Evolutionary conservation across 805 yeast species (phyloP).

Genomic region (Trichomonascus vanleenenianus): DNA sequence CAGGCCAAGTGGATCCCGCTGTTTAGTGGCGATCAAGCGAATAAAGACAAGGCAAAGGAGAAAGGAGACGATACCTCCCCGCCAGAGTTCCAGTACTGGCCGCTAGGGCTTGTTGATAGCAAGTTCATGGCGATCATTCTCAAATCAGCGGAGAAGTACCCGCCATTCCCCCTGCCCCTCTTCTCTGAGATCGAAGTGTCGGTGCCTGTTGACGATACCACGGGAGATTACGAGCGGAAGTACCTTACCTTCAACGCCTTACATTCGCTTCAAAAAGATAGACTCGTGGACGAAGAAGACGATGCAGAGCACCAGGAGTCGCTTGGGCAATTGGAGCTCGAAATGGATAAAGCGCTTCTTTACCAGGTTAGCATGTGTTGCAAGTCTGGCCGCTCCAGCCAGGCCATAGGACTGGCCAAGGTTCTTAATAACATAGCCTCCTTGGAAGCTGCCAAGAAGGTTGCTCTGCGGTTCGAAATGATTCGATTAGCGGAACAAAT

Average conservation of each 20-base stretch:
- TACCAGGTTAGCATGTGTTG: constrained; percentile 71
- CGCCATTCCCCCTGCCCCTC: constrained; percentile 76
- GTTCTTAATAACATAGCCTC: constrained; percentile 73
- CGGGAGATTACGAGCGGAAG: constrained; percentile 17
- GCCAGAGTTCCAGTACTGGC: constrained; percentile 72
- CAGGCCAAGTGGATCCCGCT: constrained; percentile 88
- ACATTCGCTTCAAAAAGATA: constrained; percentile 19
- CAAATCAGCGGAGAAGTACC: constrained; percentile 58
- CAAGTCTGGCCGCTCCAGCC: constrained; percentile 50
- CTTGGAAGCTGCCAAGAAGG: constrained; percentile 72
- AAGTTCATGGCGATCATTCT: constrained; percentile 66
- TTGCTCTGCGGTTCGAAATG: constrained; percentile 67
- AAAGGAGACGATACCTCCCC: constrained; percentile 17
- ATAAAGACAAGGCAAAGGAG: constrained; percentile 31
- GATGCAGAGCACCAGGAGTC: constrained; percentile 32
- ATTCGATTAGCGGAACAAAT: constrained; percentile 46
- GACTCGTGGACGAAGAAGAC: constrained; percentile 23
- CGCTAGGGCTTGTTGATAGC: constrained; percentile 67
- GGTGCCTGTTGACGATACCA: constrained; percentile 46
- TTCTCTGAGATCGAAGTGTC: constrained; percentile 70
- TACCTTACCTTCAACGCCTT: constrained; percentile 22
- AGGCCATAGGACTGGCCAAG: constrained; percentile 62
- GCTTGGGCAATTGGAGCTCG: constrained; percentile 35
- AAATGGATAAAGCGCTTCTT: constrained; percentile 70
- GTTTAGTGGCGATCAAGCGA: constrained; percentile 45